Evolutionary conservation across 108 stramenopile genomes (phyloP).

Genomic region (Nannochloropsis salina): DNA sequence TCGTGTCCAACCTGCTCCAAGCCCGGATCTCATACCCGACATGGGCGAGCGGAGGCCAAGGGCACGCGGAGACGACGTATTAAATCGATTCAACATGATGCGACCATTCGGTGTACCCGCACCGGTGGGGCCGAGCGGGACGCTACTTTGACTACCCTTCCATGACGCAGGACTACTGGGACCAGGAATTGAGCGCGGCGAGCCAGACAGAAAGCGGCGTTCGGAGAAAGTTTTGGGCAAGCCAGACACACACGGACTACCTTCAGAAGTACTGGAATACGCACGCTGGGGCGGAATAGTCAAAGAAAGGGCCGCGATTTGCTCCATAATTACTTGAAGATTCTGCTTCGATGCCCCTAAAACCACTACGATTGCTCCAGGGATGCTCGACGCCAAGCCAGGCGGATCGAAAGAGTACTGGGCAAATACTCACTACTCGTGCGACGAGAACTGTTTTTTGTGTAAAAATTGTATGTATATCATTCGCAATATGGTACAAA

Average conservation of each 20-base stretch:
- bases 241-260: not conserved
- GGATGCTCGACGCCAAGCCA: no score
- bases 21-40: not conserved
- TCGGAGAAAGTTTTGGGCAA: not conserved
- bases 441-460: no score
- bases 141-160: constrained; percentile 13
- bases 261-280: not conserved
- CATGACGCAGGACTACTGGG: constrained; percentile 14
- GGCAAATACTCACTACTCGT: no score
- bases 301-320: not conserved
- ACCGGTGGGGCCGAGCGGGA: not conserved
- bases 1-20: not conserved
- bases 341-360: no score
- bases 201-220: not conserved
- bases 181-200: not conserved
- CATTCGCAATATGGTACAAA: no score
- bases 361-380: no score
- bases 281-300: not conserved
- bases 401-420: no score
- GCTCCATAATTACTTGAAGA: not conserved
- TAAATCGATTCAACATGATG: not conserved
- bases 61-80: not conserved
- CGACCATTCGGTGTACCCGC: not conserved
- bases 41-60: not conserved
- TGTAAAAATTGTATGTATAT: no score